Conservation (phyloP, 2,329 filamentous ascomycete species). For the Neonectria faginata region DNA sequence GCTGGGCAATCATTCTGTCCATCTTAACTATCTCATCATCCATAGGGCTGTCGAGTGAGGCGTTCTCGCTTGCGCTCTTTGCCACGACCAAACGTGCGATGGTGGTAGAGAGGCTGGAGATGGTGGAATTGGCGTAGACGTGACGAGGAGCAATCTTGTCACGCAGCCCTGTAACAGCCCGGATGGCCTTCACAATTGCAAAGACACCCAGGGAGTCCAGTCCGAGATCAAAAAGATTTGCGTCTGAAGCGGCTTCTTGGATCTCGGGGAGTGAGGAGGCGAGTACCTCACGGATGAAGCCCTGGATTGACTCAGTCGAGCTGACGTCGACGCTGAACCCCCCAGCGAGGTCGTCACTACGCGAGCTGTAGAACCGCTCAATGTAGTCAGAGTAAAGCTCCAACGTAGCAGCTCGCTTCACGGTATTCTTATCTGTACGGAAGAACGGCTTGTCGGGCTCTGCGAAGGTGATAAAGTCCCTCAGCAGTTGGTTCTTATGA, state of each 20-base stretch:
- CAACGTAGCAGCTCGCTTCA: conserved; percentile 56
- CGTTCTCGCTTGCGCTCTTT: background rate
- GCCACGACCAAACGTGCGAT: conserved; percentile 34
- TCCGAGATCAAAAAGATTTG: conserved; percentile 46
- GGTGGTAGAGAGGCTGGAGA: conserved; percentile 42
- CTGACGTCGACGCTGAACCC: conserved; percentile 34
- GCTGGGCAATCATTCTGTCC: conserved; percentile 32
- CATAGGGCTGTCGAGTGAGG: background rate
- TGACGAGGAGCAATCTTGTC: conserved; percentile 50
- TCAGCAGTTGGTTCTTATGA: conserved; percentile 56
- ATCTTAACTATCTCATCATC: conserved; percentile 52
- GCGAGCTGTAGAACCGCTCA: conserved; percentile 56
- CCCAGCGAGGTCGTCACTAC: conserved; percentile 26
- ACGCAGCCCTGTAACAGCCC: conserved; percentile 44
- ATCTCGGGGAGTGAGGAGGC: conserved; percentile 34
- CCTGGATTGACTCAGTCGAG: conserved; percentile 40
- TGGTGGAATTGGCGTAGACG: conserved; percentile 50
- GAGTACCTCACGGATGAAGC: conserved; percentile 35
- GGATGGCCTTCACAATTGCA: conserved; percentile 47
- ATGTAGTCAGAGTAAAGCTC: conserved; percentile 59
- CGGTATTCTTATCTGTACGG: conserved; percentile 59
- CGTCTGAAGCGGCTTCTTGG: conserved; percentile 32
- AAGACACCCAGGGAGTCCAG: conserved; percentile 50
- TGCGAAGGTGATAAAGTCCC: conserved; percentile 56
- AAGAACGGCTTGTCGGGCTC: conserved; percentile 57